Evolutionary conservation across 2,329 filamentous ascomycete species (phyloP).

Genomic region (Esteya vermicola): DNA sequence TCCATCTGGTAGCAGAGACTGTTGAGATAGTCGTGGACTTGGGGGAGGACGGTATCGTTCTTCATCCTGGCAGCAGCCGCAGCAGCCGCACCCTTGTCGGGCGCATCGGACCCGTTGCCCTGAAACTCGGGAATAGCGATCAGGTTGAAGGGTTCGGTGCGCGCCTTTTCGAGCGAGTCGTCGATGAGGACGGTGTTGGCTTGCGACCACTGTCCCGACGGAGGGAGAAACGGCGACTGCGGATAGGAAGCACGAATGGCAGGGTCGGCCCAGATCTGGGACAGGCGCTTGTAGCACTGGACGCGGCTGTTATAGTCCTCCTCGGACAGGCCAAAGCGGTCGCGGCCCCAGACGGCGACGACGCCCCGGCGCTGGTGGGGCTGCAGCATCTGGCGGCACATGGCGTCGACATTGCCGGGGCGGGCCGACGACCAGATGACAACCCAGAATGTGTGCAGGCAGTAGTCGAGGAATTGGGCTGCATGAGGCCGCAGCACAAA

Average conservation of each 20-base stretch:
- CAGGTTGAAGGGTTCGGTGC: conserved; percentile 71
- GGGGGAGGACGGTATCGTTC: conserved; percentile 34
- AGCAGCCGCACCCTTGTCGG: too few relatives aligned
- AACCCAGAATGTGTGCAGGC: conserved; percentile 61
- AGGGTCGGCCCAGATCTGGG: conserved; percentile 51
- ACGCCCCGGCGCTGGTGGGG: conserved; percentile 24
- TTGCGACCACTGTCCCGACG: conserved; percentile 58
- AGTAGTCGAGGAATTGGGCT: conserved; percentile 53
- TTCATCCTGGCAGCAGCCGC: too few relatives aligned
- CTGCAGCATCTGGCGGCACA: conserved; percentile 50
- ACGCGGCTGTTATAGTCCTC: conserved; percentile 56
- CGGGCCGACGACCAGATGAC: conserved; percentile 86
- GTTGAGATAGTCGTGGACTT: conserved; percentile 50
- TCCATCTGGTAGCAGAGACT: conserved; percentile 37
- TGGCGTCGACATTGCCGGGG: conserved; percentile 53
- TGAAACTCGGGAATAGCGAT: conserved; percentile 68
- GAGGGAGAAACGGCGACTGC: too few relatives aligned
- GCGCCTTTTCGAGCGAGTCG: conserved; percentile 68
- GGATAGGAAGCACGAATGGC: conserved; percentile 29
- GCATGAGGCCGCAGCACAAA: conserved; percentile 59
- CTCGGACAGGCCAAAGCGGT: conserved; percentile 53
- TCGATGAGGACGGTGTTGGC: conserved; percentile 83
- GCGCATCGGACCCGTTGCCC: conserved; percentile 18
- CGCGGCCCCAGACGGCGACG: conserved; percentile 63
- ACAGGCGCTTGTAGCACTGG: conserved; percentile 81